Percentiles rank a stretch among this genome's conserved stretches.
Evolutionary conservation across 352 stramenopile genomes (phyloP).

Genomic region (Globisporangium irregulare): DNA sequence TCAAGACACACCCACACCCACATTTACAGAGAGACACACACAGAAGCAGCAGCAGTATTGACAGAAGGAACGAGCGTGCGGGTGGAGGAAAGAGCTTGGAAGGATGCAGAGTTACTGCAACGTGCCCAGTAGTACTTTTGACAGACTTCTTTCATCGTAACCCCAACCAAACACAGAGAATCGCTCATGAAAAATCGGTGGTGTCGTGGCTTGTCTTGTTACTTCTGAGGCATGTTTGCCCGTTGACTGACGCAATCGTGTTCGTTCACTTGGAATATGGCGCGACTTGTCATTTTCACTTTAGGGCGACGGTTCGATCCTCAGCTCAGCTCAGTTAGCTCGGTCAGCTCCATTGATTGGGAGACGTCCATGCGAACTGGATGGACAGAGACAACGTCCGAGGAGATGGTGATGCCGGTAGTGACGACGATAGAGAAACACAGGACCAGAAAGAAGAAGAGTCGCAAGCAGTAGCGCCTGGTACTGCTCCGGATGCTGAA

Average conservation of each 20-base stretch:
- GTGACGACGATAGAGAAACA: neutral
- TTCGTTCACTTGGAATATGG: too few relatives aligned
- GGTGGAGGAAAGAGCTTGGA: neutral
- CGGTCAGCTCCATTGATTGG: neutral
- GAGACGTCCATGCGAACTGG: neutral
- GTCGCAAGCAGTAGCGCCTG: neutral
- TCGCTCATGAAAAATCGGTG: neutral
- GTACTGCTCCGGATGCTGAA: neutral
- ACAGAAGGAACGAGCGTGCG: conserved; percentile 1
- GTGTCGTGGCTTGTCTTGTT: neutral
- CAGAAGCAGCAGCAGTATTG: conserved; percentile 1
- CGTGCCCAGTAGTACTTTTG: neutral
- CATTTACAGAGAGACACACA: conserved; percentile 10
- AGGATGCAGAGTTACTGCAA: neutral
- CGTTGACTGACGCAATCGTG: too few relatives aligned
- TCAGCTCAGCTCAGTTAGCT: too few relatives aligned
- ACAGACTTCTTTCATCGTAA: neutral
- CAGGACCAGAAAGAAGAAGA: neutral
- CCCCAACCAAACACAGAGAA: neutral
- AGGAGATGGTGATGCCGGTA: neutral
- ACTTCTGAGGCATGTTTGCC: too few relatives aligned
- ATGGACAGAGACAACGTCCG: neutral
- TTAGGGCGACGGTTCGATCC: neutral
- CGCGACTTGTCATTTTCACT: neutral
- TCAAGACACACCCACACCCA: conserved; percentile 4